Evolutionary conservation across 306 rosid species (phyloP).

Genomic region (Coriaria nepalensis): DNA sequence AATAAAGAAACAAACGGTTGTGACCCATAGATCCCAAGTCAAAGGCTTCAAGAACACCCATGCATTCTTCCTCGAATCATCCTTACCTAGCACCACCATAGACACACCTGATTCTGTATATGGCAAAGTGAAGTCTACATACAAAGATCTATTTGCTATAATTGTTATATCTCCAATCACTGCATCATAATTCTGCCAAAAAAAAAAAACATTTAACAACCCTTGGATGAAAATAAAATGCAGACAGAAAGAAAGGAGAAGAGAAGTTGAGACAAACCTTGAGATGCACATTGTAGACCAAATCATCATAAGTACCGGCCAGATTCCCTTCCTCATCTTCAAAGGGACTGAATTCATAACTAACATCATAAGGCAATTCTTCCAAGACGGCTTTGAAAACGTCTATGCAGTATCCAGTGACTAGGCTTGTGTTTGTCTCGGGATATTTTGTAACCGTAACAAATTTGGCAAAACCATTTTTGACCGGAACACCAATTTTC

Average conservation of each 20-base stretch:
- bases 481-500: slow-evolving; percentile 30
- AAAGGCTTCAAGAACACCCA: not conserved
- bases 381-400: slow-evolving; percentile 33
- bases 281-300: slow-evolving; percentile 24
- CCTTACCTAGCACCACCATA: not conserved
- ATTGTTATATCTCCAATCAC: not conserved
- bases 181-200: not conserved
- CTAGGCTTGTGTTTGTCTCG: slow-evolving; percentile 12
- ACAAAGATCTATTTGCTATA: not conserved
- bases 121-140: not conserved
- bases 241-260: too few relatives aligned
- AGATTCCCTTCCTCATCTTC: slow-evolving; percentile 10
- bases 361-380: slow-evolving; percentile 23
- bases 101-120: not conserved
- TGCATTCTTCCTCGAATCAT: not conserved
- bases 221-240: too few relatives aligned
- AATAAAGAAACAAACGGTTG: not conserved
- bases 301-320: slow-evolving; percentile 28
- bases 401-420: slow-evolving; percentile 34
- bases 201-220: too few relatives aligned
- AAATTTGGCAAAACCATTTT: slow-evolving; percentile 25
- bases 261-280: slow-evolving; percentile 19
- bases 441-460: slow-evolving; percentile 13
- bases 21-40: not conserved
- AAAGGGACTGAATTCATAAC: slow-evolving; percentile 28